Percentiles rank a stretch among this genome's conserved stretches.
Evolutionary conservation across 108 stramenopile genomes (phyloP).

Genomic region (Parmales sp.): DNA sequence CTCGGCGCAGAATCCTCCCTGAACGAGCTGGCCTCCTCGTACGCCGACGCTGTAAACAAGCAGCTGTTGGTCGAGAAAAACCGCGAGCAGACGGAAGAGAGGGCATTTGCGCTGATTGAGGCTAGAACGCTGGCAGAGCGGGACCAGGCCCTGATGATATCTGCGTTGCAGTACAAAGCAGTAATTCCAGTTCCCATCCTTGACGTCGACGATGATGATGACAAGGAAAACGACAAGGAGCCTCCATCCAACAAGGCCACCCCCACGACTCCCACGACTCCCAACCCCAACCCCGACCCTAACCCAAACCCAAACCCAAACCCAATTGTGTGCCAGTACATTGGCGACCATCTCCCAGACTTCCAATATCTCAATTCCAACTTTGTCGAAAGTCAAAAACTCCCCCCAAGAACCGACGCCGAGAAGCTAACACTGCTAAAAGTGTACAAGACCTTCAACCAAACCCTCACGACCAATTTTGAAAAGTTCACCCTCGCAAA

Average conservation of each 20-base stretch:
- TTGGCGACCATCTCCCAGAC: slow-evolving; percentile 12
- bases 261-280: no score
- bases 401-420: not conserved
- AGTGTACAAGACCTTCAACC: not conserved
- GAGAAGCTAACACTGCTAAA: not conserved
- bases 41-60: not conserved
- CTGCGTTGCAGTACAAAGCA: not conserved
- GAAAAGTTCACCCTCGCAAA: not conserved
- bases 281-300: no score
- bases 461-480: not conserved
- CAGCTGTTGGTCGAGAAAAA: not conserved
- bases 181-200: no score
- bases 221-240: not conserved
- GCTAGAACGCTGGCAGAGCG: not conserved
- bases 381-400: not conserved
- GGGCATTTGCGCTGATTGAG: not conserved
- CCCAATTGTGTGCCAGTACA: not conserved
- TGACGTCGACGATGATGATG: not conserved
- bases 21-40: not conserved
- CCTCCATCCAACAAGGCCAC: not conserved
- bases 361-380: not conserved
- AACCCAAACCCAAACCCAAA: not conserved
- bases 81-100: not conserved
- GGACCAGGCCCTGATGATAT: not conserved
- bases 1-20: not conserved